Percentiles rank a stretch among this genome's conserved stretches.
phyloP scores from a whole-genome alignment of 140 eudicot genomes.

The Stevia rebaudiana region DNA sequence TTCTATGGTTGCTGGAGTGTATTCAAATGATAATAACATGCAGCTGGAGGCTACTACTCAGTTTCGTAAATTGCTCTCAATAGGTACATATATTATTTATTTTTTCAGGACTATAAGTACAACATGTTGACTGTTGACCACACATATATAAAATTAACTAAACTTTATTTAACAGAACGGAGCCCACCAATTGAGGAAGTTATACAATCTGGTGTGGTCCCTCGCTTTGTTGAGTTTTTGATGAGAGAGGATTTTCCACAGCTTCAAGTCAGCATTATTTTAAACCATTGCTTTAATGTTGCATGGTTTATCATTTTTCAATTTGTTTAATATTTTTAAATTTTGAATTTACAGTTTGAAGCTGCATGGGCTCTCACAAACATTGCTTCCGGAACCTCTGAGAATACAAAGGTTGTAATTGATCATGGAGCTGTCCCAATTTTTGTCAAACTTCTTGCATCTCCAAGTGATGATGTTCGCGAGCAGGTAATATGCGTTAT shows the following conservation, averaged over 20 bases:
- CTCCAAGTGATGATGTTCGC: conserved; percentile 86
- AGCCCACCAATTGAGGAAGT: conserved; percentile 92
- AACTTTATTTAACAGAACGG: conserved; percentile 43
- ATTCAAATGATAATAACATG: conserved; percentile 48
- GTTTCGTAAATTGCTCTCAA: conserved; percentile 84
- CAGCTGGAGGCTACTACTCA: conserved; percentile 93
- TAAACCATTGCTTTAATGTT: background rate
- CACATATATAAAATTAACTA: background rate
- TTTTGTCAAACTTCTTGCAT: conserved; percentile 73
- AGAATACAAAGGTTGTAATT: conserved; percentile 68
- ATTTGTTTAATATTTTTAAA: too few species aligned
- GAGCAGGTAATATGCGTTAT: conserved; percentile 90
- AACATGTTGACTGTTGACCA: background rate
- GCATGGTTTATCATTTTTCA: too few species aligned
- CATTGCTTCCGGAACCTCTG: conserved; percentile 93
- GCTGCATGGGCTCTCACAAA: conserved; percentile 98
- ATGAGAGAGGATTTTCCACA: conserved; percentile 76
- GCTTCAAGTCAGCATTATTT: conserved; percentile 58
- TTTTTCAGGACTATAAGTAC: background rate
- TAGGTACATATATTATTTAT: conserved; percentile 38
- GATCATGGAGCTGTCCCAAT: conserved; percentile 87
- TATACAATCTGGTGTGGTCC: conserved; percentile 85
- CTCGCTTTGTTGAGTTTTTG: conserved; percentile 78
- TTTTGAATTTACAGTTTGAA: conserved; percentile 58
- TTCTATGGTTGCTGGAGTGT: conserved; percentile 74